Conservation (phyloP, 768 basidiomycete genomes). For the Lactarius vividus region DNA sequence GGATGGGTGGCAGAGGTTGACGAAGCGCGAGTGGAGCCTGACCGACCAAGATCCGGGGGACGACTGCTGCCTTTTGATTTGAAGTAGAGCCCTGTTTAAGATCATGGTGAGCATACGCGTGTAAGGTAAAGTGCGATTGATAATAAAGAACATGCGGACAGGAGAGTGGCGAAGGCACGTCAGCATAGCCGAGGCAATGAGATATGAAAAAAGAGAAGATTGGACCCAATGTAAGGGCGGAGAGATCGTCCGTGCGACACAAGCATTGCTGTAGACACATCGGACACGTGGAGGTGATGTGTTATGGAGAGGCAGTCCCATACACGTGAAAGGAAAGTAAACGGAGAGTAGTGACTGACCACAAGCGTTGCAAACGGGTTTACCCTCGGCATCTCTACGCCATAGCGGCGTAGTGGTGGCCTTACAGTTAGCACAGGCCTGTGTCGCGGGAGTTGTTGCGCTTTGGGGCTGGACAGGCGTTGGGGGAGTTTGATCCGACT, state of each 20-base stretch:
- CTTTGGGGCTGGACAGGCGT: constrained; percentile 21
- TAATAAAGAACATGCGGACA: constrained; percentile 24
- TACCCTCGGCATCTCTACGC: constrained; percentile 79
- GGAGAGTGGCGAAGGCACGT: constrained; percentile 21
- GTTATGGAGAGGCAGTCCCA: constrained; percentile 32
- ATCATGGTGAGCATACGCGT: constrained; percentile 22
- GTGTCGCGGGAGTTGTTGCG: constrained; percentile 5
- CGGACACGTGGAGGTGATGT: constrained; percentile 40
- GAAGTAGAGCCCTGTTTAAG: constrained; percentile 71
- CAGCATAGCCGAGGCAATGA: constrained; percentile 23
- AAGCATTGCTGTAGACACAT: constrained; percentile 29
- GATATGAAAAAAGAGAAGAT: constrained; percentile 24
- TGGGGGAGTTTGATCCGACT: constrained; percentile 10
- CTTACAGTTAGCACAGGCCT: constrained; percentile 66
- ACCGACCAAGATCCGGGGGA: constrained; percentile 53
- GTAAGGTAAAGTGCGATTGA: constrained; percentile 12
- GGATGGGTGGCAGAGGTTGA: constrained; percentile 29
- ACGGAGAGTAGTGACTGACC: constrained; percentile 56
- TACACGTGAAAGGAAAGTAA: constrained; percentile 36
- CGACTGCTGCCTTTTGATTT: constrained; percentile 78
- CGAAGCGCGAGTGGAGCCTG: constrained; percentile 22
- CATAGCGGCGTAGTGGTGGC: constrained; percentile 80
- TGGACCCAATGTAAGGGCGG: constrained; percentile 16
- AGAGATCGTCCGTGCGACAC: constrained; percentile 26
- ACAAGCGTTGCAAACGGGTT: constrained; percentile 86